Percentiles rank a stretch among this genome's conserved stretches.
Evolutionary conservation across 1,284 basidiomycete genomes (phyloP).

Genomic region (Butyriboletus appendiculatus): DNA sequence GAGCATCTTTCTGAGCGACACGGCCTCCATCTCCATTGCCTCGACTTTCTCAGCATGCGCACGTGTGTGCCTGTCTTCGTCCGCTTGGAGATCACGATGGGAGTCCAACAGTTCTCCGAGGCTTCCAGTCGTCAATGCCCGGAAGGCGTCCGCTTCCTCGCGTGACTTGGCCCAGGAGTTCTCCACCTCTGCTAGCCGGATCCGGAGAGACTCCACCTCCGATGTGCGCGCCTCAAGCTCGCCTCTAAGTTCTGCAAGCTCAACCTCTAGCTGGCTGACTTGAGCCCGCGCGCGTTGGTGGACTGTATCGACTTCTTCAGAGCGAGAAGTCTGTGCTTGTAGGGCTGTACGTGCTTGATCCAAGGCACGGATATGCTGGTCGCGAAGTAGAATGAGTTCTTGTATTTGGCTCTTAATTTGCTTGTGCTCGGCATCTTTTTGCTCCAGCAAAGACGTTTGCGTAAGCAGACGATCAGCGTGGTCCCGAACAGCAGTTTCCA

Average conservation of each 20-base stretch:
- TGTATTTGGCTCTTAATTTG: conserved; percentile 69
- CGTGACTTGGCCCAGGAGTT: conserved; percentile 86
- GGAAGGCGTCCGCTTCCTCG: conserved; percentile 86
- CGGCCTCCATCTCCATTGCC: conserved; percentile 77
- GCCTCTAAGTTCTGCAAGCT: conserved; percentile 74
- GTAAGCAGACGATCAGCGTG: conserved; percentile 76
- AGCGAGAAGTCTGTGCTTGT: conserved; percentile 72
- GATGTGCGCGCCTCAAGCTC: conserved; percentile 75
- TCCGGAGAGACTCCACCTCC: conserved; percentile 72
- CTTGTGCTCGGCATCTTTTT: conserved; percentile 80
- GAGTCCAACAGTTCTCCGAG: conserved; percentile 85
- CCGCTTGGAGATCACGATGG: conserved; percentile 76
- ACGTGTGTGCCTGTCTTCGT: conserved; percentile 73
- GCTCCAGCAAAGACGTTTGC: conserved; percentile 75
- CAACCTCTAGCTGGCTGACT: conserved; percentile 67
- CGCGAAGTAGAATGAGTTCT: conserved; percentile 66
- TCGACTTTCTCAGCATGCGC: conserved; percentile 81
- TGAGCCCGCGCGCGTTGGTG: conserved; percentile 71
- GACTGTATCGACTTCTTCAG: conserved; percentile 79
- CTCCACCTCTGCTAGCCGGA: conserved; percentile 73
- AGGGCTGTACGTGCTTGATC: conserved; percentile 85
- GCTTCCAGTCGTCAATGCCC: conserved; percentile 80
- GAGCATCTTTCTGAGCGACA: conserved; percentile 74
- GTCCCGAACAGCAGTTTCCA: conserved; percentile 78
- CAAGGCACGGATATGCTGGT: conserved; percentile 84